These are phyloP conservation scores for Clohesyomyces aquaticus DNA, from an alignment of 495 filamentous ascomycete species.

Conservation along the genomic window DNA sequence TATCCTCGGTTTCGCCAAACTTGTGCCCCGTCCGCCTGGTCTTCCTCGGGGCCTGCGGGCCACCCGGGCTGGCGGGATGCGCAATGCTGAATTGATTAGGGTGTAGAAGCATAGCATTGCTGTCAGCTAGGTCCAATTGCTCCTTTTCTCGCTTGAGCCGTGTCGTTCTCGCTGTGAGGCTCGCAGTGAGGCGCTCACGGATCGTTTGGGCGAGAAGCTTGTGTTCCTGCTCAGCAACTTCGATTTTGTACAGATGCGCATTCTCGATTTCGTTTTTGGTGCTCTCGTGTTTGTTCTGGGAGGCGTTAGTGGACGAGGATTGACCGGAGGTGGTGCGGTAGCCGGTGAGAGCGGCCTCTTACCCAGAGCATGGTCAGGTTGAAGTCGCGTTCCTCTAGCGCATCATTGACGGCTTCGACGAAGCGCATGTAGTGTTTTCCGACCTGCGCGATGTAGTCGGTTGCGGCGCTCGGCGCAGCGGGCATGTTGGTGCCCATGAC, in stretches of 20 bases:
- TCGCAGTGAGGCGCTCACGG: conserved; percentile 80
- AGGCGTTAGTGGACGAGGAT: conserved; percentile 1
- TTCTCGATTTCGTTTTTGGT: conserved; percentile 57
- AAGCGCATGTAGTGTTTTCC: conserved; percentile 81
- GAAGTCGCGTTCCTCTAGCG: conserved; percentile 80
- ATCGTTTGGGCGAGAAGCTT: conserved; percentile 74
- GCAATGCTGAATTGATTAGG: conserved; percentile 86
- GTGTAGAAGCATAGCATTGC: conserved; percentile 83
- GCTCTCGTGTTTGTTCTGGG: conserved; percentile 53
- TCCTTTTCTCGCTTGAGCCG: conserved; percentile 88
- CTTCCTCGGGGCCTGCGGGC: conserved; percentile 76
- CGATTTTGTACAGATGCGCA: conserved; percentile 63
- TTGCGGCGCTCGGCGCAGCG: conserved; percentile 39
- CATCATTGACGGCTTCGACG: conserved; percentile 80
- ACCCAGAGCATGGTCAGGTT: conserved; percentile 77
- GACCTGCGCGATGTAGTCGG: conserved; percentile 56
- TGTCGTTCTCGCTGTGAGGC: conserved; percentile 72
- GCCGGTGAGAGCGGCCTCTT: conserved; percentile 41
- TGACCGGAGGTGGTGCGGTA: conserved; percentile 11
- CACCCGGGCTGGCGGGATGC: conserved; percentile 71
- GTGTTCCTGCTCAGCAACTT: conserved; percentile 82
- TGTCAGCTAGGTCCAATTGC: conserved; percentile 81
- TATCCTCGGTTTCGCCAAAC: conserved; percentile 72
- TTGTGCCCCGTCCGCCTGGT: conserved; percentile 68
- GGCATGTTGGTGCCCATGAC: conserved; percentile 40